Evolutionary conservation across 1,284 basidiomycete species (phyloP), one percentile per base, ranked within the genome.

Genomic region (Cutaneotrichosporon dermatis): DNA sequence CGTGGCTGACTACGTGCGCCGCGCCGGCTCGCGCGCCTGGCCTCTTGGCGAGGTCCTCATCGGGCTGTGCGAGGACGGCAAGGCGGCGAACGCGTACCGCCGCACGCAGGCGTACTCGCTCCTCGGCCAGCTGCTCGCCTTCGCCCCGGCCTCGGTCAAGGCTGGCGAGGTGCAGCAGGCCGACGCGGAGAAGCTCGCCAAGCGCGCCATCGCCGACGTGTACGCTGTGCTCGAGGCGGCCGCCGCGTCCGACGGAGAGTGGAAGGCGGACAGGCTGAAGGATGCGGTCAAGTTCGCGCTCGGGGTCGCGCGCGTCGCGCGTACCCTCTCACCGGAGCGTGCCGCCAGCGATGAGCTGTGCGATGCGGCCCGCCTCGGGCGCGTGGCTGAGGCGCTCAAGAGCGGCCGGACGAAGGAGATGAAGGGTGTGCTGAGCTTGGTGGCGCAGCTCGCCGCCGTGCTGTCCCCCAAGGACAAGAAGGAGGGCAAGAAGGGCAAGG

Each of bases 271-370:
- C 7, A 87, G 92, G 59, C 74, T 89, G 69, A 95, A 92, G 76
- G 88, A 92, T 36, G 76, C 92, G 12, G 77, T 91, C 62, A 94
- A 92, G 75, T 80, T 90, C 54, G 85, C 81, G 0, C 78, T 91
- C 6, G 77, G 84, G 16, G 84, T 85, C 40, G 81, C 86, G 11
- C 85, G 91, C 54, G 85, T 87, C 60, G 85, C 85, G 50, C 83
- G 82, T 6, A 71, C 57, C 7, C 41, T 60, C 13, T 42, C 52
- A 42, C 9, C 15, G 6, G 52, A 49, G 13, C 36, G 13, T 5
- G 49, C 37, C 10, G 42, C 42, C 42, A 15, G 15, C 42, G 42
- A n/a, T 16, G 33, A 11, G 42, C 25, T 52, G 6, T 55, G 52
- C 54, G 54, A 54, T 33, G 62, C 50, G 10, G 40, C 15, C 16